Evolutionary conservation across 805 yeast species (phyloP), one percentile per base, ranked within the genome.

Genomic region (Cyberlindnera euphorbiae): DNA sequence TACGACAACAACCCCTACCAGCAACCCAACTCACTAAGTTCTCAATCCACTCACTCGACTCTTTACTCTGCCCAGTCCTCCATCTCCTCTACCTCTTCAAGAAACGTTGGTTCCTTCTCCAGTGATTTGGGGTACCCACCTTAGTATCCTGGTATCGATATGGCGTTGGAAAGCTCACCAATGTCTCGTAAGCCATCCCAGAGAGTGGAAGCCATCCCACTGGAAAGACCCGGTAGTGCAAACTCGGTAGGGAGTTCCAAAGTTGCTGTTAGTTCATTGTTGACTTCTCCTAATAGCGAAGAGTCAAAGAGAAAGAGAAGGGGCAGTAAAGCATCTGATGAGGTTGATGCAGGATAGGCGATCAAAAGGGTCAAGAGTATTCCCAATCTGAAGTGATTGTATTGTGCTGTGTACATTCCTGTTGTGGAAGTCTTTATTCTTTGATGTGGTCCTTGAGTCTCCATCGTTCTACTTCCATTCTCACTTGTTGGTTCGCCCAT

Each of bases 51-150:
- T 1, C 36, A 42, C 18, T 40, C 41, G 3, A 42, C 54, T 2
- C 15, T 47, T 8, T 49, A 51, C 33, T 54, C 58, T 8, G 35
- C 45, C 2, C 44, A 48, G 17, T 49, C 55, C 3, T 53, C 58
- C 6, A 43, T 48, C 5, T 49, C 55, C 1, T 52, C 57, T 8
- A 35, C 44, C 1, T 52, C 57, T 5, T 43, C 50, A 12, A 38
- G 56, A 30, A 48, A 45, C 30, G 49, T 55, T 4, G 50, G 46
- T 7, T 43, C 42, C 5, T 19, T 47, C 30, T 32, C 49, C 3
- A 47, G 42, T 13, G 28, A 38, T 14, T 32, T 33, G 4, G 33
- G 33, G 10, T 38, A 26, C 19, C 21, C 6, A 15, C 18, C 4
- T 15, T 26, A 19, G 22, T 19, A 19, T 19, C 22, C 22, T 7